phyloP scores from a whole-genome alignment of 192 early-diverging fungal species.

The Linnemannia schmuckeri region DNA sequence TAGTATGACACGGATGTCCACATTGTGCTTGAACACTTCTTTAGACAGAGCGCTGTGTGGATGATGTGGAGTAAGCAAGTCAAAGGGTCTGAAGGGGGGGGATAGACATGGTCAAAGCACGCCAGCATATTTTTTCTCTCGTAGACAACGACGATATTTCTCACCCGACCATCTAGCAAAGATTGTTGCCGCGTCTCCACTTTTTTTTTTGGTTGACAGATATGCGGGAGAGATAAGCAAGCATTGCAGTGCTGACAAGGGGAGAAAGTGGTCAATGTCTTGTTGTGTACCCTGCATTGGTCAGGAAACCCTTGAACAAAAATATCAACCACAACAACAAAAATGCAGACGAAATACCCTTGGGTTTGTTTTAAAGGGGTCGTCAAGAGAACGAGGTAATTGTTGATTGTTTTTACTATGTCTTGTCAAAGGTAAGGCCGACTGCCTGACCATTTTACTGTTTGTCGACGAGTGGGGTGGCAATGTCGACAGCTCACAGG shows the following conservation, averaged over 20 bases:
- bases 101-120: slow-evolving; percentile 4
- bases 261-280: no score
- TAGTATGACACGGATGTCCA: neutral
- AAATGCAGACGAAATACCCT: neutral
- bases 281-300: no score
- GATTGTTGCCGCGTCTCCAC: neutral
- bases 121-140: neutral
- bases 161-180: neutral
- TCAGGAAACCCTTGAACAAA: no score
- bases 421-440: neutral
- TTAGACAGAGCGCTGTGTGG: neutral
- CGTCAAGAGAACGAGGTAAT: neutral
- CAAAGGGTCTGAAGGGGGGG: neutral
- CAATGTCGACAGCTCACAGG: slow-evolving; percentile 9
- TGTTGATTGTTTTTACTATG: neutral
- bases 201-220: no score
- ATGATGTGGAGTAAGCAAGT: neutral
- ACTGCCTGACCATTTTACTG: neutral
- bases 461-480: neutral
- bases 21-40: neutral
- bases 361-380: neutral
- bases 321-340: neutral
- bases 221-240: no score
- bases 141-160: neutral
- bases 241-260: no score